Evolutionary conservation across 495 filamentous ascomycete genomes (phyloP).

Genomic region (Podospora appendiculata): DNA sequence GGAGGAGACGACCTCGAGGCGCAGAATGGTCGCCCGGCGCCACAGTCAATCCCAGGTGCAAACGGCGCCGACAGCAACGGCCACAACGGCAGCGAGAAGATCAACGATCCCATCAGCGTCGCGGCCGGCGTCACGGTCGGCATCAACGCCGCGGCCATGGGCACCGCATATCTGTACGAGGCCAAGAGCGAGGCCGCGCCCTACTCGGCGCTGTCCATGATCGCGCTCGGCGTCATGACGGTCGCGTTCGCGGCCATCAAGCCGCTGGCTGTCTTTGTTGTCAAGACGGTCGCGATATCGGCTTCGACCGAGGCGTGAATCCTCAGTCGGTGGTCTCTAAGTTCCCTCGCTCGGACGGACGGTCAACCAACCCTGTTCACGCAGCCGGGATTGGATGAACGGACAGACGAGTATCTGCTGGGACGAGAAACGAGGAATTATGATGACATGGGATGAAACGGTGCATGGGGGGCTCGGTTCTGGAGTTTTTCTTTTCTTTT

Average conservation of each 20-base stretch:
- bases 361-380: too few relatives aligned
- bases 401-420: too few relatives aligned
- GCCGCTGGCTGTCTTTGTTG: constrained; percentile 19
- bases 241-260: constrained; percentile 33
- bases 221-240: constrained; percentile 37
- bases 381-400: too few relatives aligned
- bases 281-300: constrained; percentile 5
- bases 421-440: too few relatives aligned
- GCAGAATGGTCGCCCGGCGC: not conserved
- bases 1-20: constrained; percentile 3
- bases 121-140: constrained; percentile 38
- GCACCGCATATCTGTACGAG: constrained; percentile 40
- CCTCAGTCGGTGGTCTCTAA: too few relatives aligned
- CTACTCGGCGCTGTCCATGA: constrained; percentile 42
- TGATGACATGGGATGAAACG: too few relatives aligned
- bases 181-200: constrained; percentile 36
- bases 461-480: too few relatives aligned
- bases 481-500: not conserved
- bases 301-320: too few relatives aligned
- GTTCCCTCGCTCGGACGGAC: too few relatives aligned
- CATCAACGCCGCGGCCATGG: constrained; percentile 45
- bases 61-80: too few relatives aligned
- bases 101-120: constrained; percentile 22
- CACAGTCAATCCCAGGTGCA: too few relatives aligned
- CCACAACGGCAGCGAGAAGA: not conserved